A percentile compares a stretch with the other conserved stretches of the same genome.
Evolutionary conservation across 352 stramenopile genomes (phyloP).

Genomic region (Phytophthora multivora): DNA sequence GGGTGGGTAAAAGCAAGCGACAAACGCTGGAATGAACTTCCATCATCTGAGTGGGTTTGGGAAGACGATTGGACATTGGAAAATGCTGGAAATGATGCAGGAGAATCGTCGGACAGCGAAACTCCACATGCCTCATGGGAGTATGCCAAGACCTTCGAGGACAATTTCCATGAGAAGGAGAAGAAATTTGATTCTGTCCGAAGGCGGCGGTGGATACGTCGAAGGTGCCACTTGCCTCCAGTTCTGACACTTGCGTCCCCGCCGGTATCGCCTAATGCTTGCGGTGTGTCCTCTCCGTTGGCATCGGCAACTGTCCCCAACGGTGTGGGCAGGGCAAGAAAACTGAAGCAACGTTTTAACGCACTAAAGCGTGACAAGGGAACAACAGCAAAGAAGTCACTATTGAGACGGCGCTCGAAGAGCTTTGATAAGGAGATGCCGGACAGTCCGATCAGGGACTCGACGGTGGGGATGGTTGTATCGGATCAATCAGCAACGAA

Average conservation of each 20-base stretch:
- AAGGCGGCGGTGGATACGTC: slow-evolving; percentile 66
- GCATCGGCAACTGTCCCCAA: slow-evolving; percentile 24
- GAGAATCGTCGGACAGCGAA: slow-evolving; percentile 34
- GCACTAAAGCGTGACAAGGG: slow-evolving; percentile 32
- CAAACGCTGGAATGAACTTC: slow-evolving; percentile 63
- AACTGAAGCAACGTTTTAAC: slow-evolving; percentile 49
- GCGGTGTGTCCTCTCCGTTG: slow-evolving; percentile 25
- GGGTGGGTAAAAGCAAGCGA: slow-evolving; percentile 68
- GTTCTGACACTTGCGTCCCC: slow-evolving; percentile 41
- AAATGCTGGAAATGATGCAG: slow-evolving; percentile 26
- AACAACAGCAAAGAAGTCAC: slow-evolving; percentile 21
- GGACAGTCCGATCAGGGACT: slow-evolving; percentile 32
- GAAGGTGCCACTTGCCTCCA: slow-evolving; percentile 57
- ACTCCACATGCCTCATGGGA: slow-evolving; percentile 48
- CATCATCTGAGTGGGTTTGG: slow-evolving; percentile 84
- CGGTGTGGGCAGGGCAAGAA: slow-evolving; percentile 40
- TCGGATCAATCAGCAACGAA: slow-evolving; percentile 25
- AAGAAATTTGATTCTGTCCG: slow-evolving; percentile 78
- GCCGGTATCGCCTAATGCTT: slow-evolving; percentile 15
- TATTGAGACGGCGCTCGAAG: slow-evolving; percentile 47
- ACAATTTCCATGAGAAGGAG: slow-evolving; percentile 76
- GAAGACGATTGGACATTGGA: slow-evolving; percentile 77
- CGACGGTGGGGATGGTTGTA: slow-evolving; percentile 21
- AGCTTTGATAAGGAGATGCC: slow-evolving; percentile 48
- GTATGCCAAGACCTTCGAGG: slow-evolving; percentile 75